phyloP scores from a whole-genome alignment of 306 rosid species.

The Potentilla sterilis region DNA sequence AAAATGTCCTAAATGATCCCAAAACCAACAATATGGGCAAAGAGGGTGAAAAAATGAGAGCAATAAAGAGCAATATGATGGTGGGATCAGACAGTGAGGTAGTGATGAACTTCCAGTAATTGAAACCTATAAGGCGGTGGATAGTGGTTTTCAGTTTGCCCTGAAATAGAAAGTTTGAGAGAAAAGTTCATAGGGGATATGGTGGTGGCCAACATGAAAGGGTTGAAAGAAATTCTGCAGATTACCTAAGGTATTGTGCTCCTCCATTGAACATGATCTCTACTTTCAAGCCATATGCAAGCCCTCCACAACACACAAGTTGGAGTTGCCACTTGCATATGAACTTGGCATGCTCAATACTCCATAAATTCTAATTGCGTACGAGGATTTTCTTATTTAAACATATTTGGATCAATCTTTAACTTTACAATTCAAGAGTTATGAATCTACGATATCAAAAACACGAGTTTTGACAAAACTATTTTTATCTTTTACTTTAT shows the following conservation, averaged over 20 bases:
- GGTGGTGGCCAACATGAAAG: conserved; percentile 8
- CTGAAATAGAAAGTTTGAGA: background rate
- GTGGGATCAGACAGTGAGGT: background rate
- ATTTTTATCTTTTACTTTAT: background rate
- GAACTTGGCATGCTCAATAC: background rate
- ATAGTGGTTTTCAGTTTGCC: background rate
- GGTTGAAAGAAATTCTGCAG: background rate
- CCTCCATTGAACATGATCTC: conserved; percentile 15
- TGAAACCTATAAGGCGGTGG: background rate
- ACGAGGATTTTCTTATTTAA: background rate
- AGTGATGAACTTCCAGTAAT: background rate
- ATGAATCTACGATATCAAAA: background rate
- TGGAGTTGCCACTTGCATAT: conserved; percentile 5
- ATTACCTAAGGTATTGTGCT: background rate
- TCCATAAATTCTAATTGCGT: background rate
- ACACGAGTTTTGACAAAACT: background rate
- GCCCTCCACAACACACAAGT: background rate
- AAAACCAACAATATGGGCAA: background rate
- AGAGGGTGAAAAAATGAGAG: background rate
- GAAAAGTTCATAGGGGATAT: background rate
- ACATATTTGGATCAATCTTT: background rate
- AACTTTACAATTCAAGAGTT: background rate
- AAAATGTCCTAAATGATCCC: background rate
- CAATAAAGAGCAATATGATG: background rate
- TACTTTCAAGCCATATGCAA: background rate